These are phyloP conservation scores for Penicillium lagena DNA, from an alignment of 495 filamentous ascomycete species.

Conservation along the genomic window DNA sequence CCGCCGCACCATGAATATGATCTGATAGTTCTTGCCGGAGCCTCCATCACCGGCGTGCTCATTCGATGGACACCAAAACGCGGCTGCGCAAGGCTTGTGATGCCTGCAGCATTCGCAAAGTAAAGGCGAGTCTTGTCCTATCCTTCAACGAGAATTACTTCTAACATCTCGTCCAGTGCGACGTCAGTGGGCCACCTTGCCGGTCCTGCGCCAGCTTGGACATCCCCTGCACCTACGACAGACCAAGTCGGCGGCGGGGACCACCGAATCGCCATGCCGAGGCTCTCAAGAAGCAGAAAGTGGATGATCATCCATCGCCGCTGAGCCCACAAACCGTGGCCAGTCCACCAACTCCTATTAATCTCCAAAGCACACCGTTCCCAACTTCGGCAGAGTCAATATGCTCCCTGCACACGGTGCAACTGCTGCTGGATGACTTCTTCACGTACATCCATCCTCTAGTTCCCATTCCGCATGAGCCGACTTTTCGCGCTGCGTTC, in stretches of 20 bases:
- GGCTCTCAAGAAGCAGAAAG: conserved; percentile 62
- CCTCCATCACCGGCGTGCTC: not conserved
- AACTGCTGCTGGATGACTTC: conserved; percentile 74
- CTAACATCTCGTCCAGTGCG: conserved; percentile 51
- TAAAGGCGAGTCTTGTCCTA: conserved; percentile 53
- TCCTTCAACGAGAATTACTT: not conserved
- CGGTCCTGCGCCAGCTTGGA: conserved; percentile 69
- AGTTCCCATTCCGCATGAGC: conserved; percentile 80
- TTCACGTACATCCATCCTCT: conserved; percentile 87
- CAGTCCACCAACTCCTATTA: not conserved
- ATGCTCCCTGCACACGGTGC: conserved; percentile 58
- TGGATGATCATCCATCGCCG: conserved; percentile 32
- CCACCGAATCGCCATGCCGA: conserved; percentile 84
- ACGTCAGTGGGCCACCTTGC: conserved; percentile 73
- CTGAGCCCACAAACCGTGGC: conserved; percentile 13
- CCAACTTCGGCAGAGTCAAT: conserved; percentile 63
- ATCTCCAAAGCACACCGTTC: conserved; percentile 16
- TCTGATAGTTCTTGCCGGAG: conserved; percentile 1
- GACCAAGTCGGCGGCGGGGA: conserved; percentile 72
- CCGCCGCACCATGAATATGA: conserved; percentile 4
- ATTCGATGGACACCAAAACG: conserved; percentile 35
- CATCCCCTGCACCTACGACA: conserved; percentile 77
- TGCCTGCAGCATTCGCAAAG: conserved; percentile 77
- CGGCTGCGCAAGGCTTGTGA: conserved; percentile 76
- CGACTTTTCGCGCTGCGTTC: conserved; percentile 71